A percentile compares a stretch with the other conserved stretches of the same genome.
phyloP scores from a whole-genome alignment of 208 protist genomes.

The Trichomonas tenax region DNA sequence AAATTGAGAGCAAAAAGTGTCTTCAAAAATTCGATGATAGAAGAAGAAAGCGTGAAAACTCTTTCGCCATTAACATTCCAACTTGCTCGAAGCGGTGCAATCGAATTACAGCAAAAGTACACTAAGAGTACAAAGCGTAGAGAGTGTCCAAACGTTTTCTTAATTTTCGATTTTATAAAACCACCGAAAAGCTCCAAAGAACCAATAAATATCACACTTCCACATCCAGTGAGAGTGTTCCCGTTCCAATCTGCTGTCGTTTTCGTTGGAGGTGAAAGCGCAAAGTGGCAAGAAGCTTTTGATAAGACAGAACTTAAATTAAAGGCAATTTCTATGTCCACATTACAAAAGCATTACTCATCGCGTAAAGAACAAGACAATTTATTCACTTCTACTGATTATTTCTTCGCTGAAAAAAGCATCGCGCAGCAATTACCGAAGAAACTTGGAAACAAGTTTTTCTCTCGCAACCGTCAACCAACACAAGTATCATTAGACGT shows the following conservation, averaged over 20 bases:
- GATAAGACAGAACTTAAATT: background rate
- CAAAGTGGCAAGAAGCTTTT: background rate
- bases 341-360: background rate
- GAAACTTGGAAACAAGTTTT: background rate
- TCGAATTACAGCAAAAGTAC: background rate
- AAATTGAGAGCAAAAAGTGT: too few species aligned
- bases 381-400: background rate
- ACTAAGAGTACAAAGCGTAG: conserved; percentile 8
- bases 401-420: background rate
- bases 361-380: background rate
- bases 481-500: background rate
- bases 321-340: background rate
- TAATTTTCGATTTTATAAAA: background rate
- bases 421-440: background rate
- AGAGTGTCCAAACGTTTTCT: background rate
- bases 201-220: background rate
- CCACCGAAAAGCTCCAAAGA: background rate
- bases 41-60: background rate
- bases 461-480: background rate
- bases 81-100: background rate
- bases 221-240: background rate
- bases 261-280: background rate
- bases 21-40: background rate
- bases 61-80: background rate
- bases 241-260: background rate